Conservation (phyloP, 306 rosid genomes). For the Prunus salicina region DNA sequence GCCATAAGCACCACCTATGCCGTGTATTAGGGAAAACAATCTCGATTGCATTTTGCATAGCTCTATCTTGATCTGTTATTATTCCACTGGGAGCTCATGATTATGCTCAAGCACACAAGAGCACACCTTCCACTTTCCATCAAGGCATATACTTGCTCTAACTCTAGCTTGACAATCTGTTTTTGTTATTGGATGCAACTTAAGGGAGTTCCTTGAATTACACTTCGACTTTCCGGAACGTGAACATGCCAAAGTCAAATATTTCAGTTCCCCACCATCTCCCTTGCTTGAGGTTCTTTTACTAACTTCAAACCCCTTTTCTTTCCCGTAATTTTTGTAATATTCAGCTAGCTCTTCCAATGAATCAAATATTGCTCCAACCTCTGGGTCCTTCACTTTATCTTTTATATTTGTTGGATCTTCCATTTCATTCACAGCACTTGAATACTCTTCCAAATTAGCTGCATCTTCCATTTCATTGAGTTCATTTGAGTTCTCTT, state of each 20-base stretch:
- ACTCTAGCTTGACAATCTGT: background rate
- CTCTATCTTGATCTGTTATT: conserved; percentile 23
- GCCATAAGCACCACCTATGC: conserved; percentile 26
- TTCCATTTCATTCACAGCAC: background rate
- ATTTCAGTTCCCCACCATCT: background rate
- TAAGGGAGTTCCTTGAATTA: no score
- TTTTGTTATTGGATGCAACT: background rate
- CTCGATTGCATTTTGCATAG: conserved; percentile 18
- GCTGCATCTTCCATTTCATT: background rate
- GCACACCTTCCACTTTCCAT: background rate
- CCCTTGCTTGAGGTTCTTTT: background rate
- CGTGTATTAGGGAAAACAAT: conserved; percentile 19
- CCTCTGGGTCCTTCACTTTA: background rate
- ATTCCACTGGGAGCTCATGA: conserved; percentile 11
- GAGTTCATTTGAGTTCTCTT: background rate
- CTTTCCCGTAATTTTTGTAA: background rate
- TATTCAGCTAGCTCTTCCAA: background rate
- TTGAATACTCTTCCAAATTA: background rate
- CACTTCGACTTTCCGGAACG: background rate
- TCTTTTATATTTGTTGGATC: background rate
- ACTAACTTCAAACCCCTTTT: background rate
- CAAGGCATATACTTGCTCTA: background rate
- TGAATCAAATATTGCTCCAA: background rate
- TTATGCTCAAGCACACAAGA: background rate
- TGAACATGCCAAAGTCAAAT: background rate